Conservation (phyloP, 2,329 filamentous ascomycete species). For the Lachnellula subtilissima region DNA sequence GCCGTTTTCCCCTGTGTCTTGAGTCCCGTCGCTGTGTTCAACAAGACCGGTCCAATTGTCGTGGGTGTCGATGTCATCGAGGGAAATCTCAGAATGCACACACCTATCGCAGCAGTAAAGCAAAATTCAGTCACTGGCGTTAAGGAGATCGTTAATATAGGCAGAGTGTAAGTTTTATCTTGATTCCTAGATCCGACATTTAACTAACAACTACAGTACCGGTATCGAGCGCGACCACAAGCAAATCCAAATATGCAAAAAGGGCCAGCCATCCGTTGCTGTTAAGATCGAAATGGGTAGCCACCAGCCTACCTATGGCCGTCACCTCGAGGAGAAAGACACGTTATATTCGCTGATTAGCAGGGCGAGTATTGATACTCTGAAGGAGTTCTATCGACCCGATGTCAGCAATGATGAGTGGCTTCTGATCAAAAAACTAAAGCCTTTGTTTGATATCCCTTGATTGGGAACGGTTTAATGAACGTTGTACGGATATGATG, state of each 20-base stretch:
- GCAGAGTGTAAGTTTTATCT: conserved; percentile 60
- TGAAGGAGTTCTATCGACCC: conserved; percentile 91
- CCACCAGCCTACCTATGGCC: conserved; percentile 89
- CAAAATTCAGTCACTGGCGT: conserved; percentile 70
- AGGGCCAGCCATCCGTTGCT: conserved; percentile 93
- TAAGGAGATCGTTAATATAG: conserved; percentile 80
- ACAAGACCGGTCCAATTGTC: conserved; percentile 95
- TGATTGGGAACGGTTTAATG: conserved; percentile 5
- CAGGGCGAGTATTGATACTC: conserved; percentile 81
- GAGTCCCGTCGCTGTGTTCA: conserved; percentile 87
- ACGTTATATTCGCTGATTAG: conserved; percentile 83
- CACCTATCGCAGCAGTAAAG: conserved; percentile 84
- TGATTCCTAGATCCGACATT: neutral
- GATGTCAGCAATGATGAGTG: conserved; percentile 92
- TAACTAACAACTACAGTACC: conserved; percentile 52
- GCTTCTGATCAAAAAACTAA: conserved; percentile 90
- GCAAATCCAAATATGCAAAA: conserved; percentile 85
- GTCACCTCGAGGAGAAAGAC: conserved; percentile 91
- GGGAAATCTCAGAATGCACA: conserved; percentile 78
- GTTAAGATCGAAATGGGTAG: conserved; percentile 94
- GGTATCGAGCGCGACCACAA: conserved; percentile 98
- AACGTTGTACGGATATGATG: conserved; percentile 3
- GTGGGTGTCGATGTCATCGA: conserved; percentile 94
- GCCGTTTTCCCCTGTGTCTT: conserved; percentile 97
- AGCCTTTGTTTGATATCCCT: conserved; percentile 82